Evolutionary conservation across 208 protist genomes (phyloP).

Genomic region (Trypanosoma avium): DNA sequence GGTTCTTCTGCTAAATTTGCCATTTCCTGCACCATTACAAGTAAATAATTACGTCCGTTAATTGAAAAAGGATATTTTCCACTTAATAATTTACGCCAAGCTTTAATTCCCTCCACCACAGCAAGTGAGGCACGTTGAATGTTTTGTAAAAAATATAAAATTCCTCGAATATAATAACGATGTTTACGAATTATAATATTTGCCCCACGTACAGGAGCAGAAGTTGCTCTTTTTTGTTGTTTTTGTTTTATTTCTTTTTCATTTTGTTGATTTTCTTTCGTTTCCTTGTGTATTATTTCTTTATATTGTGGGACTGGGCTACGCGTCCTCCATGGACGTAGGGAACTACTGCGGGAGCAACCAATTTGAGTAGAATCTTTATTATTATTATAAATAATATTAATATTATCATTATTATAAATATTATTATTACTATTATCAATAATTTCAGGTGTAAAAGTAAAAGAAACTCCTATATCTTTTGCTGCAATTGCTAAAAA

Average conservation of each 20-base stretch:
- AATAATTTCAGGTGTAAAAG: no score
- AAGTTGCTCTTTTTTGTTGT: no score
- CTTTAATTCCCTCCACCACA: slow-evolving; percentile 33
- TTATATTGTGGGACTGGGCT: no score
- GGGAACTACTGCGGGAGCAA: background rate
- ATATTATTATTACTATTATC: background rate
- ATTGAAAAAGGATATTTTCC: slow-evolving; percentile 36
- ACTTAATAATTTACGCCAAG: slow-evolving; percentile 26
- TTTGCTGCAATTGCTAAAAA: slow-evolving; percentile 14
- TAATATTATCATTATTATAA: background rate
- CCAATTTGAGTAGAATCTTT: background rate
- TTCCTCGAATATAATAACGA: slow-evolving; percentile 34
- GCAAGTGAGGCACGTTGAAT: slow-evolving; percentile 38
- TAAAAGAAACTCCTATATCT: slow-evolving; percentile 1
- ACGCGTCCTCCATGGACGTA: background rate
- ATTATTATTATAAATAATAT: background rate
- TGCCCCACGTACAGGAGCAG: no score
- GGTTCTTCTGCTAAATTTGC: slow-evolving; percentile 24
- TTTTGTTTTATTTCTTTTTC: no score
- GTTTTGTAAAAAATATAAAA: slow-evolving; percentile 37
- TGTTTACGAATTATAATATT: background rate
- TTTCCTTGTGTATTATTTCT: no score
- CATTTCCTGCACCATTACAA: slow-evolving; percentile 40
- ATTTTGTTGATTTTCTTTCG: no score
- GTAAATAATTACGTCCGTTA: slow-evolving; percentile 43